Percentiles rank a stretch among this genome's conserved stretches.
phyloP scores from a whole-genome alignment of 768 basidiomycete genomes.

The Xerocomellus dryophilus region DNA sequence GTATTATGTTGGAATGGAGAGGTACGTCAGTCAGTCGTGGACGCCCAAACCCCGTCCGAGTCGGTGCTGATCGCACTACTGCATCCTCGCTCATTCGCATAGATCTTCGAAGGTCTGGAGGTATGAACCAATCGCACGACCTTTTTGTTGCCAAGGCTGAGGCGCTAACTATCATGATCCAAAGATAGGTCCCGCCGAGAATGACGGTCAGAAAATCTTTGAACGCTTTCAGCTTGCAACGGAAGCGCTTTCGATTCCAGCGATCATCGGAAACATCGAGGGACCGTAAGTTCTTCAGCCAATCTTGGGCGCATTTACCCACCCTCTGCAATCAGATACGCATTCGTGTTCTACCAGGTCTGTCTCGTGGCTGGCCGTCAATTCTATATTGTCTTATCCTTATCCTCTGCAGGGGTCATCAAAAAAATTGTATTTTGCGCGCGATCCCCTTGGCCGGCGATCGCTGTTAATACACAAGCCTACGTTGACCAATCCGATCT shows the following conservation, averaged over 20 bases:
- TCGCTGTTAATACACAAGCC: conserved; percentile 77
- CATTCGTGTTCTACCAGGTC: conserved; percentile 77
- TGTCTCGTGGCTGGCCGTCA: conserved; percentile 16
- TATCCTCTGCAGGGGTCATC: conserved; percentile 37
- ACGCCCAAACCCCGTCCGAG: not conserved
- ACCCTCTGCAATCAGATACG: conserved; percentile 51
- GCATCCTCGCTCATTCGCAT: not conserved
- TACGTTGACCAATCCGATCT: conserved; percentile 42
- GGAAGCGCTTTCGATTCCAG: conserved; percentile 42
- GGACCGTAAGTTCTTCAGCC: conserved; percentile 63
- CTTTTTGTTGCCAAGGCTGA: conserved; percentile 4
- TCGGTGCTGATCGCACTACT: not conserved
- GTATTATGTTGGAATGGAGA: conserved; percentile 88
- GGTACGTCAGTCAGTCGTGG: conserved; percentile 44
- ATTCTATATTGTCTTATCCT: not conserved
- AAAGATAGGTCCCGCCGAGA: conserved; percentile 60
- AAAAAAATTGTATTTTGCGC: conserved; percentile 61
- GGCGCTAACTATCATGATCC: conserved; percentile 8
- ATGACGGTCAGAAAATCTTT: conserved; percentile 65
- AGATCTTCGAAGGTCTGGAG: conserved; percentile 80
- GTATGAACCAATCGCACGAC: conserved; percentile 36
- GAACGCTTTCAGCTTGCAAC: conserved; percentile 23
- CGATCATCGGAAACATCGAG: conserved; percentile 60
- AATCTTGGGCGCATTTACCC: not conserved
- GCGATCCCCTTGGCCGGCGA: conserved; percentile 83